These are phyloP conservation scores for Fraxinus sp. DNA, from an alignment of 305 asterid species.

Conservation along the genomic window DNA sequence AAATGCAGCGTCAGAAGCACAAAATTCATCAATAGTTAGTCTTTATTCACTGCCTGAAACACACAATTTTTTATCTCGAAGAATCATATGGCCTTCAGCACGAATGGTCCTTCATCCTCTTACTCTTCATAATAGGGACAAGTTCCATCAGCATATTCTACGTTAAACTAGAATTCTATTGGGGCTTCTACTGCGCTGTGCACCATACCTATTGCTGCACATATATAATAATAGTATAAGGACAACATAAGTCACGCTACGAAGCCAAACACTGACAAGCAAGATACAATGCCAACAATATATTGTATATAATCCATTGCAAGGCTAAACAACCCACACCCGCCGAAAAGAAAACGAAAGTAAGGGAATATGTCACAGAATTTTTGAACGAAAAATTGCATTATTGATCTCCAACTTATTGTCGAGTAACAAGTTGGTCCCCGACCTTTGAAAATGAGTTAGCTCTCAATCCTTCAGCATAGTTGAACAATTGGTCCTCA, in stretches of 20 bases:
- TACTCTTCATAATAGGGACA: background rate
- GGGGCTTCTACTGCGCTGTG: slow-evolving; percentile 61
- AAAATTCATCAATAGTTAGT: background rate
- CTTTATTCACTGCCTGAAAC: background rate
- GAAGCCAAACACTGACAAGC: background rate
- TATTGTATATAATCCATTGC: background rate
- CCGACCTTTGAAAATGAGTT: background rate
- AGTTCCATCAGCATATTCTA: background rate
- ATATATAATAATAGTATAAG: background rate
- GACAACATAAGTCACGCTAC: background rate
- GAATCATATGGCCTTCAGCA: background rate
- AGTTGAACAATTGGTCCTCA: background rate
- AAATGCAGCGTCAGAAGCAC: background rate
- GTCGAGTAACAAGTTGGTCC: background rate
- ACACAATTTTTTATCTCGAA: background rate
- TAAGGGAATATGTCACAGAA: background rate
- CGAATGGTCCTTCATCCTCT: background rate
- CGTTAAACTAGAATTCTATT: slow-evolving; percentile 28
- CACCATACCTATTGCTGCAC: slow-evolving; percentile 34
- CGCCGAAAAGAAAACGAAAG: background rate
- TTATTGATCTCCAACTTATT: background rate
- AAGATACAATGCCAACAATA: background rate
- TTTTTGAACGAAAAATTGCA: background rate
- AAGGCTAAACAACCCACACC: background rate
- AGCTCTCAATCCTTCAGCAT: background rate